Conservation (phyloP, 2,329 filamentous ascomycete genomes). For the Penicillium vulpinum region DNA sequence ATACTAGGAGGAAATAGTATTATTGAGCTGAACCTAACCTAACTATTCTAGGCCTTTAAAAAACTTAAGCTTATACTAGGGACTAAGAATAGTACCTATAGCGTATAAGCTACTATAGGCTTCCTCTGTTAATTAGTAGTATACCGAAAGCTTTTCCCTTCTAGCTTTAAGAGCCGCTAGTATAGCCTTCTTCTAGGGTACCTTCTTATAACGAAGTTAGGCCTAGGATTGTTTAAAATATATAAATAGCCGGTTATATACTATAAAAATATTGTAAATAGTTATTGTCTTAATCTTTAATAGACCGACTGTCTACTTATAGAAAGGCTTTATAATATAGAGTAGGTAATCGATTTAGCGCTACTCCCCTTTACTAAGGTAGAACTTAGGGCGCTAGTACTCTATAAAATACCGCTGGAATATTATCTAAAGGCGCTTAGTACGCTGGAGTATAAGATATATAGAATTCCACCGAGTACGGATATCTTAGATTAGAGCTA, state of each 20-base stretch:
- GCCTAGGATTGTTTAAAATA: constrained; percentile 9
- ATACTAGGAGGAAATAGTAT: too few species aligned
- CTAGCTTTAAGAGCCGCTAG: not conserved
- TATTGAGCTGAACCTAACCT: too few species aligned
- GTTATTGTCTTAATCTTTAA: not conserved
- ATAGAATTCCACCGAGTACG: not conserved
- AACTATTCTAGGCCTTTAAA: too few species aligned
- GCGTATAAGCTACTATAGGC: too few species aligned
- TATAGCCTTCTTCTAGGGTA: constrained; percentile 14
- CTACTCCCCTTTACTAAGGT: not conserved
- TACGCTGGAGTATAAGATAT: not conserved
- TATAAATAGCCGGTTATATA: constrained; percentile 17
- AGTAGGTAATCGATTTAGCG: not conserved
- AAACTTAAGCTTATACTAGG: too few species aligned
- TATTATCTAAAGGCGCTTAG: not conserved
- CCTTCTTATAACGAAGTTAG: not conserved
- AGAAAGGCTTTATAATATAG: not conserved
- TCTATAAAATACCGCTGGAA: not conserved
- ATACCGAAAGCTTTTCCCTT: too few species aligned
- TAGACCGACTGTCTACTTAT: not conserved
- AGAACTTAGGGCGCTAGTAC: not conserved
- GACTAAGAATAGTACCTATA: too few species aligned
- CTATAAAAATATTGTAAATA: not conserved
- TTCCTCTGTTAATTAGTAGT: too few species aligned
- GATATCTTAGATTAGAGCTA: not conserved